A percentile compares a stretch with the other conserved stretches of the same genome.
phyloP scores from a whole-genome alignment of 108 stramenopile genomes.

The Nitzschia inconspicua region DNA sequence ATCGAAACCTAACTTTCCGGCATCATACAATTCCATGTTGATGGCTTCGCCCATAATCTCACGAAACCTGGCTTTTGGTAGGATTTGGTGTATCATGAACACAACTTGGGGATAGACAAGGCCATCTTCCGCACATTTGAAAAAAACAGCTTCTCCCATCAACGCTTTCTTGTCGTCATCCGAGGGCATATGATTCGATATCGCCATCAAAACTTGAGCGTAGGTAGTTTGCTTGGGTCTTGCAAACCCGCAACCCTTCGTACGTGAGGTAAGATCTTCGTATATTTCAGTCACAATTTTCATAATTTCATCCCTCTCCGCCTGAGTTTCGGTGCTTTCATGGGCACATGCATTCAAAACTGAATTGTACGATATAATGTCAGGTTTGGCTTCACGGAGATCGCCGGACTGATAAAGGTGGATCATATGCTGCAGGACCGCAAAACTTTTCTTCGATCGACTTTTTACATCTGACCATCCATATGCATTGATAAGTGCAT shows the following conservation, averaged over 20 bases:
- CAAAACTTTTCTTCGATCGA: slow-evolving; percentile 7
- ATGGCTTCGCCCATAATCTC: slow-evolving; percentile 23
- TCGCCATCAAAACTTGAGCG: slow-evolving; percentile 20
- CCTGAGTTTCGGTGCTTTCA: not conserved
- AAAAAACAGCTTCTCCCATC: slow-evolving; percentile 29
- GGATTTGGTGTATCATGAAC: slow-evolving; percentile 3
- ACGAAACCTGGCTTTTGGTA: slow-evolving; percentile 1
- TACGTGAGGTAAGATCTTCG: slow-evolving; percentile 15
- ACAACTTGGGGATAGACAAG: slow-evolving; percentile 20
- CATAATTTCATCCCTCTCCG: slow-evolving; percentile 18
- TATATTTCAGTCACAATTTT: slow-evolving; percentile 21
- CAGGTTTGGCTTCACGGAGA: slow-evolving; percentile 38
- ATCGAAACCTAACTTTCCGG: slow-evolving; percentile 9
- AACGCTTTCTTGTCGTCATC: not conserved
- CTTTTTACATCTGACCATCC: slow-evolving; percentile 31
- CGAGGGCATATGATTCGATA: slow-evolving; percentile 20
- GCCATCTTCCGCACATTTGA: slow-evolving; percentile 20
- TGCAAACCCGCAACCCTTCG: slow-evolving; percentile 20
- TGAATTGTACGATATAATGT: slow-evolving; percentile 47
- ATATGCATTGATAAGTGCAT: slow-evolving; percentile 59
- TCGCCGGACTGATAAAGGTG: slow-evolving; percentile 34
- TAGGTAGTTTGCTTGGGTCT: slow-evolving; percentile 29
- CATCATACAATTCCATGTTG: slow-evolving; percentile 4
- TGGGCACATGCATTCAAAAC: slow-evolving; percentile 60
- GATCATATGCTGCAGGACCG: slow-evolving; percentile 40